Percentiles rank a stretch among this genome's conserved stretches.
These are phyloP conservation scores for Tetragonia tetragonoides DNA, from an alignment of 148 eudicot genomes.

Conservation along the genomic window DNA sequence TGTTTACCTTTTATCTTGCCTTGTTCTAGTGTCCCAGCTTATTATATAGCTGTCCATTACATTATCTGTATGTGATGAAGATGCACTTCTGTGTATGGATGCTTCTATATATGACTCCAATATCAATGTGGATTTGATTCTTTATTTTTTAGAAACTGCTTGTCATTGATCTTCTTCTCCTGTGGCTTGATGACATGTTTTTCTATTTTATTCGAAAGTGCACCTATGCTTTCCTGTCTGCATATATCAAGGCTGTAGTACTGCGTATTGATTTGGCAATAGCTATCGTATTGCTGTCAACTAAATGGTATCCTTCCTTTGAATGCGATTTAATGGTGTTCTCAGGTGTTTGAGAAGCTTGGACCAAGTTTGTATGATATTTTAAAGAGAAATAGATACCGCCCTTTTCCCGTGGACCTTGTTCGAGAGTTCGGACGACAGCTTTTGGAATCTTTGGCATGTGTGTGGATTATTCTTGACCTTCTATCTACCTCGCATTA, in stretches of 20 bases:
- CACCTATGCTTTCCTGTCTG: not conserved
- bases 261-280: conserved; percentile 25
- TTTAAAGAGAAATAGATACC: conserved; percentile 78
- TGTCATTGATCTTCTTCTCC: not conserved
- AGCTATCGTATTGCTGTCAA: conserved; percentile 29
- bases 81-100: conserved; percentile 2
- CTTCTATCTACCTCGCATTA: conserved; percentile 28
- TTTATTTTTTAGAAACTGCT: not conserved
- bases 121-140: not conserved
- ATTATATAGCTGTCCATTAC: conserved; percentile 9
- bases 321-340: conserved; percentile 53
- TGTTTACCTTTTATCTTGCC: not conserved
- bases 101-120: not conserved
- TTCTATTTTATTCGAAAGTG: not conserved
- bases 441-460: conserved; percentile 97
- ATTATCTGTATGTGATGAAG: conserved; percentile 14
- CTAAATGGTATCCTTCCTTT: conserved; percentile 45
- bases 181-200: conserved; percentile 4
- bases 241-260: not conserved
- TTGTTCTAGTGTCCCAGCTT: not conserved
- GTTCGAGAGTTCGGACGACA: conserved; percentile 93
- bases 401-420: conserved; percentile 88
- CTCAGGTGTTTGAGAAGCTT: conserved; percentile 99
- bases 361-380: conserved; percentile 96
- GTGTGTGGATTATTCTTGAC: conserved; percentile 67